Percentiles rank a stretch among this genome's conserved stretches.
phyloP scores from a whole-genome alignment of 345 rosid genomes.

The Triadica sebifera region DNA sequence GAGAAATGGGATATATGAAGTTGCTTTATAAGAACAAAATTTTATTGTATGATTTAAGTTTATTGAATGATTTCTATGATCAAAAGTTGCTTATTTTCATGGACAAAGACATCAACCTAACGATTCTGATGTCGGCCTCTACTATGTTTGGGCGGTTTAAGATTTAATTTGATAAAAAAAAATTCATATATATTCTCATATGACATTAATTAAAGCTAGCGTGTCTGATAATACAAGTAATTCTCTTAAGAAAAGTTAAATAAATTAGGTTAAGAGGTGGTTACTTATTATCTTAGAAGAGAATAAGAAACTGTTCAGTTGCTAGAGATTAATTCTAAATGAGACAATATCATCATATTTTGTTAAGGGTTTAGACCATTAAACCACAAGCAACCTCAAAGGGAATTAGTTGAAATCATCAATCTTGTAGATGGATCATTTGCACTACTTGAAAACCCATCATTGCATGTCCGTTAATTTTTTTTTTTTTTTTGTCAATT shows the following conservation, averaged over 20 bases:
- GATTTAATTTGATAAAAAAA: too few relatives aligned
- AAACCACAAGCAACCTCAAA: conserved; percentile 23
- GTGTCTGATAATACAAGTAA: conserved; percentile 16
- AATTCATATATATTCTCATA: too few relatives aligned
- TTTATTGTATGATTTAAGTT: too few relatives aligned
- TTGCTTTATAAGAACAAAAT: background rate
- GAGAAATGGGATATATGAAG: background rate
- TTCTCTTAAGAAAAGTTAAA: background rate
- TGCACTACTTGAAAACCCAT: too few relatives aligned
- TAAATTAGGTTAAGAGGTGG: background rate
- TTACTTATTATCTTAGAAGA: too few relatives aligned
- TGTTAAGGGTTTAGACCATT: conserved; percentile 7
- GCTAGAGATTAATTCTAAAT: background rate
- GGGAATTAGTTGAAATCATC: conserved; percentile 8
- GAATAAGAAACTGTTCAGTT: background rate
- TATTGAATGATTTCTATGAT: too few relatives aligned
- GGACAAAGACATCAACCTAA: background rate
- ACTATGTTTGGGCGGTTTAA: too few relatives aligned
- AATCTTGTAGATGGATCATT: too few relatives aligned
- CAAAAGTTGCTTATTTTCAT: background rate
- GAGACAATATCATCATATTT: conserved; percentile 22
- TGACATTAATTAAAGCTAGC: background rate
- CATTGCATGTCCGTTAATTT: too few relatives aligned
- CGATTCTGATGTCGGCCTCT: too few relatives aligned
- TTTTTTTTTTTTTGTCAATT: too few relatives aligned